Evolutionary conservation across 164 flowering plant genomes (phyloP).

Genomic region (Paratinospora sagittata): DNA sequence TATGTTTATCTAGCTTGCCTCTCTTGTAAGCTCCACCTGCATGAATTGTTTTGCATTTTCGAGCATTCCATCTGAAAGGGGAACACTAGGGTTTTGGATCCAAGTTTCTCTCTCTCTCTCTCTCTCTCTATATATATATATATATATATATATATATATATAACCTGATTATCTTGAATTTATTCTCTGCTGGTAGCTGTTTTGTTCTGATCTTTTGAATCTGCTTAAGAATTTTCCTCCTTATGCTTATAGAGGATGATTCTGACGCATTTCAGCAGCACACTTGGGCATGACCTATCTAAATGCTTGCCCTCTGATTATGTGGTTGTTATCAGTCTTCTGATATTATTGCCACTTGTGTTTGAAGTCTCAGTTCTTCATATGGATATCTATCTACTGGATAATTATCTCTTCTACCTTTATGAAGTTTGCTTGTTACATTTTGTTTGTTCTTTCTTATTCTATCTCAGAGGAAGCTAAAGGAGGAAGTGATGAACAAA

Average conservation of each 20-base stretch:
- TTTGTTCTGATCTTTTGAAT: too few species aligned
- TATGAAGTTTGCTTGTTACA: background rate
- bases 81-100: too few species aligned
- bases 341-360: background rate
- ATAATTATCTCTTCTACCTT: background rate
- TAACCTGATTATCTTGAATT: too few species aligned
- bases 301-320: background rate
- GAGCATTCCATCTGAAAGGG: background rate
- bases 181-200: too few species aligned
- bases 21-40: background rate
- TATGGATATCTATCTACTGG: background rate
- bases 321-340: background rate
- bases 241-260: too few species aligned
- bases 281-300: background rate
- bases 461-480: slow-evolving; percentile 27
- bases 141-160: too few species aligned
- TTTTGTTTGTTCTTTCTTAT: slow-evolving; percentile 8
- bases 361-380: background rate
- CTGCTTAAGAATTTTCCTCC: too few species aligned
- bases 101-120: too few species aligned
- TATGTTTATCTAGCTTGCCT: background rate
- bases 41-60: background rate
- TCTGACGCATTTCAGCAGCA: too few species aligned
- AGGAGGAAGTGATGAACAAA: slow-evolving; percentile 47
- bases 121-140: too few species aligned